Evolutionary conservation across 148 eudicot genomes (phyloP).

Genomic region (Dysphania ambrosioides): DNA sequence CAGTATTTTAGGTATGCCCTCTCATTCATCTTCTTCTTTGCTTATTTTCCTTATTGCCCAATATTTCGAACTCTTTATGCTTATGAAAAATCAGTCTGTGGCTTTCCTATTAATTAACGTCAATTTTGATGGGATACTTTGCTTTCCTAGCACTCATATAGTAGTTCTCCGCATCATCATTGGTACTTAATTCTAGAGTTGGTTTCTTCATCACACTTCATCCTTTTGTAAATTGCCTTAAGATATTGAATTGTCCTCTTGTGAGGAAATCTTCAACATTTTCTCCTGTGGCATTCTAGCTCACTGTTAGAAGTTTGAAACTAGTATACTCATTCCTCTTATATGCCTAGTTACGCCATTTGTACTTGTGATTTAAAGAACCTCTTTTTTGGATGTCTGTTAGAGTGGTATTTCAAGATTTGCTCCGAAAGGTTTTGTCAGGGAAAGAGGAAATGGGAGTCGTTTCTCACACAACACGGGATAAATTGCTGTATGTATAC

Average conservation of each 20-base stretch:
- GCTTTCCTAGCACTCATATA: background rate
- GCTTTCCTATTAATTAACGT: too few relatives aligned
- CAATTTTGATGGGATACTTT: background rate
- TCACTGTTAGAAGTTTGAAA: background rate
- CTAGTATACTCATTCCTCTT: slow-evolving; percentile 3
- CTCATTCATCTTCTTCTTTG: background rate
- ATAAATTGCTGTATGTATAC: slow-evolving; percentile 58
- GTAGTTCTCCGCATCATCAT: background rate
- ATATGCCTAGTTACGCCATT: slow-evolving; percentile 4
- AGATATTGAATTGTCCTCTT: background rate
- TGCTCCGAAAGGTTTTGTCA: slow-evolving; percentile 66
- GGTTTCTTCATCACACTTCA: background rate
- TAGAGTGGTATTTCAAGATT: slow-evolving; percentile 76
- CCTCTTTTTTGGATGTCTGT: slow-evolving; percentile 33
- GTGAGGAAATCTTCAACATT: background rate
- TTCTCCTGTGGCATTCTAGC: slow-evolving; percentile 1
- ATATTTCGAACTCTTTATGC: background rate
- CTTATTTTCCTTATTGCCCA: background rate
- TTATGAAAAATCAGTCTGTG: too few relatives aligned
- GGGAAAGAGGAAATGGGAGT: slow-evolving; percentile 51
- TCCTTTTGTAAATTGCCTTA: background rate
- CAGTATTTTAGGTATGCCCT: too few relatives aligned
- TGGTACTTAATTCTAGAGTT: background rate
- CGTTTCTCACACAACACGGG: slow-evolving; percentile 50
- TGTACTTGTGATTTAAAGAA: slow-evolving; percentile 24